Percentiles rank a stretch among this genome's conserved stretches.
These are phyloP conservation scores for Auricularia sp. DNA, from an alignment of 768 basidiomycete species.

Conservation along the genomic window DNA sequence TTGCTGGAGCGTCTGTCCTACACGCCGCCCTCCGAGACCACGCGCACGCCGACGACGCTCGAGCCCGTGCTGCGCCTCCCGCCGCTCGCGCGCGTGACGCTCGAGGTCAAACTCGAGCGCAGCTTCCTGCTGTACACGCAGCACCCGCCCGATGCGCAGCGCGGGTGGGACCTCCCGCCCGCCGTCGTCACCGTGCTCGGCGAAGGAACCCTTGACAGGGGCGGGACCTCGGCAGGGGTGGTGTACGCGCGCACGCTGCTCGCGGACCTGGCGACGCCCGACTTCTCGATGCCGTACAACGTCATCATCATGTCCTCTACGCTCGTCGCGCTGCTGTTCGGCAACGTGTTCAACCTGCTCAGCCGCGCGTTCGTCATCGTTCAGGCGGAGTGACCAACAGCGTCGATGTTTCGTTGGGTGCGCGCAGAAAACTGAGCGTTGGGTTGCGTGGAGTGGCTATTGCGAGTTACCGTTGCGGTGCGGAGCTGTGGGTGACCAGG, in stretches of 20 bases:
- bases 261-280: conserved; percentile 92
- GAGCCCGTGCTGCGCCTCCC: conserved; percentile 66
- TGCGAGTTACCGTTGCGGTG: too few species aligned
- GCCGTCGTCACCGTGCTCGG: conserved; percentile 47
- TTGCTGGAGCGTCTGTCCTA: background rate
- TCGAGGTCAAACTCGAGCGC: conserved; percentile 69
- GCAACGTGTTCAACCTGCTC: conserved; percentile 79
- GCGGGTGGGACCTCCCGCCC: conserved; percentile 88
- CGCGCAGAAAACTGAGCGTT: too few species aligned
- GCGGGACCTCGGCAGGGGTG: conserved; percentile 13
- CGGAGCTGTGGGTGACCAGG: too few species aligned
- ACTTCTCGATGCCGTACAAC: conserved; percentile 99
- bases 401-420: too few species aligned
- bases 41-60: conserved; percentile 63
- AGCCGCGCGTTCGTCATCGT: conserved; percentile 59
- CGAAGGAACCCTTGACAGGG: too few species aligned
- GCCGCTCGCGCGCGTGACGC: conserved; percentile 45
- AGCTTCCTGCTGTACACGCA: conserved; percentile 89
- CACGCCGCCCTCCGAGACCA: background rate
- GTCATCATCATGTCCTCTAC: conserved; percentile 96
- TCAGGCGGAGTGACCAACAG: background rate
- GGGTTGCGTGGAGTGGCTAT: too few species aligned
- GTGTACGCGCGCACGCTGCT: conserved; percentile 78
- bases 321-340: conserved; percentile 85
- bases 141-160: conserved; percentile 89